Evolutionary conservation across 2,329 filamentous ascomycete genomes (phyloP), one percentile per base, ranked within the genome.

Genomic region (Alternaria sp.): DNA sequence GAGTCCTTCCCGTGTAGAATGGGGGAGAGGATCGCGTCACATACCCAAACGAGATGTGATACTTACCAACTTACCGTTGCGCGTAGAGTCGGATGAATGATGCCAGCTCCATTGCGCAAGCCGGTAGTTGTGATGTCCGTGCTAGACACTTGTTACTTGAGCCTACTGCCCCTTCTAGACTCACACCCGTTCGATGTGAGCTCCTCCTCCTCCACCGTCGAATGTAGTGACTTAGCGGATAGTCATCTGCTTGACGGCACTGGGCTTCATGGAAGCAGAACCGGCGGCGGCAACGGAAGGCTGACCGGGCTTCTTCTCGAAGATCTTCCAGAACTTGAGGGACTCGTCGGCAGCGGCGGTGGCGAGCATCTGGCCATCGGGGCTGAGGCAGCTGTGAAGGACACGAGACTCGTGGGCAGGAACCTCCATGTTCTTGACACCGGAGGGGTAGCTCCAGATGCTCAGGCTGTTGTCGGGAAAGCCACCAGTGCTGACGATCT

Each of bases 241-340:
- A 29, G 93, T 97, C 90, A 97, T 96, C 79, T 94, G 92, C 88
- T 97, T 97, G 76, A 88, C 88, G 85, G 94, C 90, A 73, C 91
- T 88, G 55, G 90, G 78, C 75, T 83, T 92, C 82, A 94, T 94
- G 79, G 86, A 86, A 49, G 89, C 89, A 59, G 90, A 83, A 63
- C 88, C 88, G 58, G 88, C 85, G 68, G 86, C 85, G 54, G 88
- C 83, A 31, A 84, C 76, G 48, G 87, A 86, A 51, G 88, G 86
- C 60, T 86, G 82, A 58, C 92, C 93, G 17, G 93, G 84, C 87
- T 97, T 98, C 87, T 97, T 97, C 86, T 99, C 95, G 75, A 99
- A 99, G 71, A 99, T 86, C 88, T 99, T 99, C 95, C 95, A 99
- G 85, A 99, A 99, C 83, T 99, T 99, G 79, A 99, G 85, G 75